A percentile compares a stretch with the other conserved stretches of the same genome.
Conservation (phyloP, 2,329 filamentous ascomycete genomes). For the Fusarium incarnatum region DNA sequence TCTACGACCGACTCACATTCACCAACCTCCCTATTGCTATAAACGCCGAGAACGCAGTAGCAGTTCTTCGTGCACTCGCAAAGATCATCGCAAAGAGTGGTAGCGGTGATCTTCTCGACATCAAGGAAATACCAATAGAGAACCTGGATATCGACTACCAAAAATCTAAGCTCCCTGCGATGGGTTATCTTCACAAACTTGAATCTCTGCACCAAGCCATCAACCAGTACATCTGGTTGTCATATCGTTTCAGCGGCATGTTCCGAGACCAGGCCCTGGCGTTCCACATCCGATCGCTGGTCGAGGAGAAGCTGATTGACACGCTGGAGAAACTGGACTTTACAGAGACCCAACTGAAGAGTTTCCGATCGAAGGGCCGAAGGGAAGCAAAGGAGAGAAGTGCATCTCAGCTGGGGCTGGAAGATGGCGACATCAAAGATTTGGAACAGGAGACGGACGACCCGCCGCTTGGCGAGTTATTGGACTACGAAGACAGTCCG, state of each 20-base stretch:
- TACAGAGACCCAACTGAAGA: constrained; percentile 51
- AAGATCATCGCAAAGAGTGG: constrained; percentile 74
- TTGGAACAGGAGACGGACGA: constrained; percentile 38
- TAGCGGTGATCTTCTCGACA: constrained; percentile 76
- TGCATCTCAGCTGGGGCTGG: constrained; percentile 22
- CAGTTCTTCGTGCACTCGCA: constrained; percentile 73
- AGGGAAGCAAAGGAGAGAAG: constrained; percentile 31
- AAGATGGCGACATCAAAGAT: constrained; percentile 27
- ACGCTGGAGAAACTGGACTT: constrained; percentile 63
- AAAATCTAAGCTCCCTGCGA: constrained; percentile 51
- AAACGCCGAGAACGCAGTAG: constrained; percentile 59
- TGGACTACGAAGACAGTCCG: constrained; percentile 16
- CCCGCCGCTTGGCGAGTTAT: constrained; percentile 20
- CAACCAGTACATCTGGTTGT: constrained; percentile 92
- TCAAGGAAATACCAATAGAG: constrained; percentile 77
- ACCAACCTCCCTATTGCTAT: constrained; percentile 75
- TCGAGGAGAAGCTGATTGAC: constrained; percentile 77
- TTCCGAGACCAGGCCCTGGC: constrained; percentile 82
- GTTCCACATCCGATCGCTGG: constrained; percentile 80
- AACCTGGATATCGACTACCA: constrained; percentile 73
- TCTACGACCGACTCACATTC: constrained; percentile 81
- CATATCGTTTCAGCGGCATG: constrained; percentile 85
- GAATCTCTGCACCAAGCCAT: constrained; percentile 85
- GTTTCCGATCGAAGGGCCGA: constrained; percentile 42
- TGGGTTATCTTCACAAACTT: constrained; percentile 73